Base-by-base conservation (phyloP, 1,284 basidiomycete species). In the Jaminaea rosea region DNA sequence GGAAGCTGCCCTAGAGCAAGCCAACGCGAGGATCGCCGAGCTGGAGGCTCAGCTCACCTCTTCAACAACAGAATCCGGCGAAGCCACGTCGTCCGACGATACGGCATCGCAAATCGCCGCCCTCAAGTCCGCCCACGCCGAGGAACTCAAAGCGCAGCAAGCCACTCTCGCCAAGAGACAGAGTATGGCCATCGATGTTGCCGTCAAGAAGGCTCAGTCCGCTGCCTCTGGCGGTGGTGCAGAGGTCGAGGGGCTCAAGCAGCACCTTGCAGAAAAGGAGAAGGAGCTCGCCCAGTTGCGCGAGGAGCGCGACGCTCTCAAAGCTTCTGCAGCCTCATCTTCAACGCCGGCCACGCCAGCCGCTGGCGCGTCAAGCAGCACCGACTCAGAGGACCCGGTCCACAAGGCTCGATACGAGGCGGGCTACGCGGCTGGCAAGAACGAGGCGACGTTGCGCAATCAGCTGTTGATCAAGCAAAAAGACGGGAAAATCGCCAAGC, bases 401-500 rank as follows among this genome's bases (percentile, higher is more conserved):
- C 60, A 66, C 24, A 60, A 68, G 34, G 54, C 65, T n/a, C 65
- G 69, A 2, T 67, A 67, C 55, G 65, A 67, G 29, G 21, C 34
- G 4, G 34, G 34, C 4, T 52, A 51, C 26, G 54, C 49, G 24
- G 69, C 66, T 26, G 71, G 67, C 24, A 72, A 72, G 58, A 63
- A 67, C 47, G 71, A 72, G 49, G 71, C 69, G 26, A 69, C 63
- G 32, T 51, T 73, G 52, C 55, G 69, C 32, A 72, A 72, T 50
- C 58, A 63, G 53, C 61, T 73, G 17, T 59, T 71, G 55, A 55
- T 72, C 56, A 66, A 67, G 48, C 67, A 65, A 53, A 62, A 64
- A 47, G 71, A 73, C 47, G 67, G 68, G 45, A 61, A 62, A 57
- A 73, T 73, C 27, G 61, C 55, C 11, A 67, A 63, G 46, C 59